Evolutionary conservation across 768 basidiomycete species (phyloP).

Genomic region (Macrocybe gigantea): DNA sequence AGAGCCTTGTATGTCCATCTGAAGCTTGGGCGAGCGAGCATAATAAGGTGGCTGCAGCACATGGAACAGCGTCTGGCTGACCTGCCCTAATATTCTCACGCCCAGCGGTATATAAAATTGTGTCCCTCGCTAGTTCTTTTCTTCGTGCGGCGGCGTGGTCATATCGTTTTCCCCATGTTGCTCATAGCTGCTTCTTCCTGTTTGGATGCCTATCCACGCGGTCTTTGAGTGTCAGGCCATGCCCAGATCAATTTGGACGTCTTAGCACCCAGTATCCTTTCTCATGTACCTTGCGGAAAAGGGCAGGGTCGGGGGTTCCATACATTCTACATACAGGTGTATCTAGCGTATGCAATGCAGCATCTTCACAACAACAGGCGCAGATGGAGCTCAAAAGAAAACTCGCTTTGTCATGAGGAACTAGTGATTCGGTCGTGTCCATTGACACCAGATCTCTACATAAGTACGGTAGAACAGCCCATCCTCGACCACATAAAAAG

Average conservation of each 20-base stretch:
- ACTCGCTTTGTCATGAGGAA: not conserved
- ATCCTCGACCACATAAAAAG: too few relatives aligned
- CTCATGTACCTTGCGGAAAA: conserved; percentile 32
- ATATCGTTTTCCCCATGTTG: conserved; percentile 77
- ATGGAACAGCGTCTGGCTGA: not conserved
- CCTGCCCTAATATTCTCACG: conserved; percentile 40
- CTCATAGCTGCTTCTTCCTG: conserved; percentile 61
- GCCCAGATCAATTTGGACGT: conserved; percentile 70
- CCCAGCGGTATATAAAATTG: conserved; percentile 10
- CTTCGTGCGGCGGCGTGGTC: conserved; percentile 82
- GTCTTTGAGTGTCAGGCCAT: conserved; percentile 89
- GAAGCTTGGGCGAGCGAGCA: not conserved
- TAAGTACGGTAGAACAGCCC: too few relatives aligned
- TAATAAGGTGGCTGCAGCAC: not conserved
- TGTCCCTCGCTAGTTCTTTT: conserved; percentile 14
- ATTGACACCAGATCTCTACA: too few relatives aligned
- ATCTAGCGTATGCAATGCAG: not conserved
- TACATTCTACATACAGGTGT: conserved; percentile 23
- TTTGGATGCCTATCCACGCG: conserved; percentile 39
- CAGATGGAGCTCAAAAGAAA: conserved; percentile 2
- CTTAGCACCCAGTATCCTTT: conserved; percentile 73
- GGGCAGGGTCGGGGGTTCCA: conserved; percentile 78
- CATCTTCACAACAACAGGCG: not conserved
- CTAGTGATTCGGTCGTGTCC: too few relatives aligned
- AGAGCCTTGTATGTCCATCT: conserved; percentile 1